phyloP scores from a whole-genome alignment of 73 alveolate species.

The Blepharisma japonicum region DNA sequence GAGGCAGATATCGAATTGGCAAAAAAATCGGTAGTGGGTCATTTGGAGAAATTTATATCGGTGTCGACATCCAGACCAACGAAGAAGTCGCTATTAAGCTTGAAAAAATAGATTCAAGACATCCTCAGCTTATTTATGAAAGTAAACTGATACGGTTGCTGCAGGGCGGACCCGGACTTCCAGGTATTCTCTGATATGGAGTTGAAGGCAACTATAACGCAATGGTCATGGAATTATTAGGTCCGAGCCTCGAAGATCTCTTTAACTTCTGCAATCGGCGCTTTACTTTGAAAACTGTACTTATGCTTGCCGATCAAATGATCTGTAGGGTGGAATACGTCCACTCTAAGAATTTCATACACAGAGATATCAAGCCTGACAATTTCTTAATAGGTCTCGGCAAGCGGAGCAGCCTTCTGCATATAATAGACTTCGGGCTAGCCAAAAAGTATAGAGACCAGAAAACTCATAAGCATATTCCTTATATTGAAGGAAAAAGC shows the following conservation, averaged over 20 bases:
- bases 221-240: slow-evolving; percentile 57
- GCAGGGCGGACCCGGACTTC: no score
- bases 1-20: slow-evolving; percentile 69
- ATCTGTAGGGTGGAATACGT: slow-evolving; percentile 55
- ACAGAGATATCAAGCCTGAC: slow-evolving; percentile 81
- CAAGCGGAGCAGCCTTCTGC: slow-evolving; percentile 60
- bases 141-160: slow-evolving; percentile 48
- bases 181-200: no score
- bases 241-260: slow-evolving; percentile 61
- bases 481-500: slow-evolving; percentile 43
- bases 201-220: slow-evolving; percentile 55
- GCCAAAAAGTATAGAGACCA: slow-evolving; percentile 59
- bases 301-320: slow-evolving; percentile 66
- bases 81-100: slow-evolving; percentile 83
- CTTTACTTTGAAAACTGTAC: slow-evolving; percentile 59
- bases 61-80: slow-evolving; percentile 56
- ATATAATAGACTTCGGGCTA: slow-evolving; percentile 78
- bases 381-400: slow-evolving; percentile 69
- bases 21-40: slow-evolving; percentile 89
- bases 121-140: slow-evolving; percentile 91
- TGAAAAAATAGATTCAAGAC: slow-evolving; percentile 68
- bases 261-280: slow-evolving; percentile 47
- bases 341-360: slow-evolving; percentile 58
- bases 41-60: slow-evolving; percentile 84
- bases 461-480: slow-evolving; percentile 49